Percentiles rank a stretch among this genome's conserved stretches.
These are phyloP conservation scores for Cordyceps fumosorosea DNA, from an alignment of 2,329 filamentous ascomycete genomes.

Conservation along the genomic window DNA sequence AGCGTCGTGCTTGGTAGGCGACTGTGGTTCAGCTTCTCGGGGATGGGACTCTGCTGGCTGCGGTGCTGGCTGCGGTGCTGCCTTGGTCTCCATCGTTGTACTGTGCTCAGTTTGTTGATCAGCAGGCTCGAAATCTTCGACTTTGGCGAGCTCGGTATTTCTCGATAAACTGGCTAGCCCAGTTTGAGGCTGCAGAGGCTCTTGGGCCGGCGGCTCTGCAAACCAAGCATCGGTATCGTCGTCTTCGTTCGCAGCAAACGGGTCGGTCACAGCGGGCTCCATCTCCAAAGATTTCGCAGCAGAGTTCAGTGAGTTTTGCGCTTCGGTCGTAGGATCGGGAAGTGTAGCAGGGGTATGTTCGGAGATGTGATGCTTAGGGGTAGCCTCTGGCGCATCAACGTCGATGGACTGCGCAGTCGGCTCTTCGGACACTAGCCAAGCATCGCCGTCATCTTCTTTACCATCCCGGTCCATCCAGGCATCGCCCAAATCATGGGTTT, in stretches of 20 bases:
- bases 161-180: neutral
- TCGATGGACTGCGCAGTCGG: neutral
- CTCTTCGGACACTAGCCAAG: conserved; percentile 16
- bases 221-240: conserved; percentile 4
- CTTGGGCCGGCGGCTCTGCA: neutral
- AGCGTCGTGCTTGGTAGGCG: neutral
- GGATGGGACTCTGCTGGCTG: neutral
- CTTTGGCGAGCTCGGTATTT: neutral
- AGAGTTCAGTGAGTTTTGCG: neutral
- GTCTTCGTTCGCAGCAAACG: neutral
- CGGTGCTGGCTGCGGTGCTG: neutral
- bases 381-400: neutral
- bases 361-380: neutral
- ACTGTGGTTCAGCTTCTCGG: neutral
- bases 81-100: neutral
- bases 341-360: neutral
- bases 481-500: conserved; percentile 5
- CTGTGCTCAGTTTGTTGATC: neutral
- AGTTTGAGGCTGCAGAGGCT: neutral
- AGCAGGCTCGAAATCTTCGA: neutral
- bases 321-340: neutral
- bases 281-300: neutral
- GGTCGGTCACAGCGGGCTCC: neutral
- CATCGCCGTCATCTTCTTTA: conserved; percentile 19
- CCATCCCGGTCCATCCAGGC: conserved; percentile 18